Base-by-base conservation (phyloP, 176 grass and related monocot genomes). In the Alloteropsis semialata region DNA sequence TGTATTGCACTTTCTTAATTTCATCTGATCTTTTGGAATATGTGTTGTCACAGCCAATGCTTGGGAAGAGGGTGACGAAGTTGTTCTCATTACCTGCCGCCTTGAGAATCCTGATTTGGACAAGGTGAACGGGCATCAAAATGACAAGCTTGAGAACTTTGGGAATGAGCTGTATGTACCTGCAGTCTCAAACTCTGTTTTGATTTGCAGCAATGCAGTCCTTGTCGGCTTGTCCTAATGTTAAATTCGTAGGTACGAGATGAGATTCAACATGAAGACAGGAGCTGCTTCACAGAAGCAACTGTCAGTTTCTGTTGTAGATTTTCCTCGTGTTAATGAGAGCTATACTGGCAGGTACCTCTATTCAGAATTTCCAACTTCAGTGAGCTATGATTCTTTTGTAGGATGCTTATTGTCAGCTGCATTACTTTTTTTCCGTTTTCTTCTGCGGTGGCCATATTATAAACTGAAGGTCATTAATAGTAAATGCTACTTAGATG, bases 261-360 rank as follows among this genome's bases (percentile, higher is more conserved):
- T 98, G 96, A 87, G 91, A 55, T 98, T 98, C 79, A 95, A 98
- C 80, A 93, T 93, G 92, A 98, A 90, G 88, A 85, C 74, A 14
- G 92, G 92, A 38, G 85, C 74, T 84, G 88, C 96, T 89, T 91
- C 84, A 29, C 96, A 98, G 65, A 98, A 93, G 67, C 72, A 95
- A 87, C 62, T 98, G 1, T 95, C 92, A 19, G 92, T 93, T 28
- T 95, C 96, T 69, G 72, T 91, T 30, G 92, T 98, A 38, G 96
- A 98, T 93, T 98, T 98, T 43, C 92, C 96, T 86, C 86, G 91
- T 59, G 93, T 98, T 46, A 98, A 98, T 29, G 92, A 98, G 84
- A 90, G 86, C 59, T 98, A 95, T 57, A 93, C 84, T 57, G 91
- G 91, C 33, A 93, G 96, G 96, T 95, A 93, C 10, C 69, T 84